phyloP scores from a whole-genome alignment of 768 basidiomycete species.

The Floccularia luteovirens region DNA sequence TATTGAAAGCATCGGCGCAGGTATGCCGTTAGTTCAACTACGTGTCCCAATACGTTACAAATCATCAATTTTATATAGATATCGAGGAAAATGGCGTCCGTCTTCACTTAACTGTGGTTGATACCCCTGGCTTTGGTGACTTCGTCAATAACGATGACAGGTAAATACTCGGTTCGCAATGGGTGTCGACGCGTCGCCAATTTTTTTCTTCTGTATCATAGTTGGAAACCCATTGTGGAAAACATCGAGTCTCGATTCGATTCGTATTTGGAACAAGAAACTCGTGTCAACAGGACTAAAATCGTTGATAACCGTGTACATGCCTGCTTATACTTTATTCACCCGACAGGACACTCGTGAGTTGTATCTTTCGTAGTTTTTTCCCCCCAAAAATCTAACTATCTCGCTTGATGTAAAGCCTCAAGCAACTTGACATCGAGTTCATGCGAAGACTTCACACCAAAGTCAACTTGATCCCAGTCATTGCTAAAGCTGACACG shows the following conservation, averaged over 20 bases:
- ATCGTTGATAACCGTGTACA: slow-evolving; percentile 96
- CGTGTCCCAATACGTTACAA: slow-evolving; percentile 15
- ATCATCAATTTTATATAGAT: slow-evolving; percentile 44
- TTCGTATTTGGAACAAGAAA: slow-evolving; percentile 96
- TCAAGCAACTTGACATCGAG: slow-evolving; percentile 98
- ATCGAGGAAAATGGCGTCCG: slow-evolving; percentile 98
- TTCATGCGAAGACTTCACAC: slow-evolving; percentile 98
- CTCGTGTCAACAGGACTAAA: slow-evolving; percentile 92
- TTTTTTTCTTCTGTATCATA: slow-evolving; percentile 24
- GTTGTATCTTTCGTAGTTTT: slow-evolving; percentile 21
- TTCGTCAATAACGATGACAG: slow-evolving; percentile 99
- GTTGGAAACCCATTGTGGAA: slow-evolving; percentile 98
- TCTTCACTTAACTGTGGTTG: slow-evolving; percentile 96
- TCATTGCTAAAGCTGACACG: slow-evolving; percentile 98
- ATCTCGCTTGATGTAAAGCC: slow-evolving; percentile 31
- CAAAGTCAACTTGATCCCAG: slow-evolving; percentile 96
- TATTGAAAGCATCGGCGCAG: slow-evolving; percentile 97
- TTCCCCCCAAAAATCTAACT: background rate
- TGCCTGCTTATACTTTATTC: slow-evolving; percentile 98
- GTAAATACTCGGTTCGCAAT: slow-evolving; percentile 41
- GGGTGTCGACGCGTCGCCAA: slow-evolving; percentile 6
- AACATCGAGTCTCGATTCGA: slow-evolving; percentile 98
- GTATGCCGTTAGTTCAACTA: slow-evolving; percentile 49
- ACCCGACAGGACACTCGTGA: slow-evolving; percentile 96
- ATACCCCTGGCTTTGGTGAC: slow-evolving; percentile 98